These are phyloP conservation scores for Ehretia macrophylla DNA, from an alignment of 257 asterid species.

Conservation along the genomic window DNA sequence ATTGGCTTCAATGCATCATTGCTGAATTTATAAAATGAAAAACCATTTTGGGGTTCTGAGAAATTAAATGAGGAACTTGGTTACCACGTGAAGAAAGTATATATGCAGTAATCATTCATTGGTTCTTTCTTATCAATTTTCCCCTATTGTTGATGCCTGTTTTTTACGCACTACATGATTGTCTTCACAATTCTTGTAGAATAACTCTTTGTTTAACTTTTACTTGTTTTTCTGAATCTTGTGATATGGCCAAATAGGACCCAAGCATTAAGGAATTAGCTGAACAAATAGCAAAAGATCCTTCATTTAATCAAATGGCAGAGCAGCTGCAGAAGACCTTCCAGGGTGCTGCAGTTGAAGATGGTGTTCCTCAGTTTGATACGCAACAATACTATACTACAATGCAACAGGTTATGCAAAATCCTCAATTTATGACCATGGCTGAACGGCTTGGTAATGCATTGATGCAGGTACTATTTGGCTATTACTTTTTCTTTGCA, in stretches of 20 bases:
- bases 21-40: too few species aligned
- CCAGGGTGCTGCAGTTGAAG: slow-evolving; percentile 68
- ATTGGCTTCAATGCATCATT: too few species aligned
- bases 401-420: slow-evolving; percentile 99
- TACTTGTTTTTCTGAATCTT: slow-evolving; percentile 7
- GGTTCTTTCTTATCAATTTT: background rate
- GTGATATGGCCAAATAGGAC: slow-evolving; percentile 40
- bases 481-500: background rate
- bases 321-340: slow-evolving; percentile 94
- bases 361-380: slow-evolving; percentile 76
- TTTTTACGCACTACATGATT: background rate
- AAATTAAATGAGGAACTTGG: too few species aligned
- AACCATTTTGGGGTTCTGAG: too few species aligned
- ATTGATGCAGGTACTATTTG: slow-evolving; percentile 65
- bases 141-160: too few species aligned
- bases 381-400: slow-evolving; percentile 78
- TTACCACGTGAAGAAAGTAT: too few species aligned
- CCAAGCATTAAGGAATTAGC: slow-evolving; percentile 97
- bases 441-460: slow-evolving; percentile 92
- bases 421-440: slow-evolving; percentile 95
- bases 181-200: background rate
- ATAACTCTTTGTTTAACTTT: slow-evolving; percentile 1
- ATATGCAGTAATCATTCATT: background rate
- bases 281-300: slow-evolving; percentile 89
- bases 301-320: slow-evolving; percentile 94